Conservation (phyloP, 78 protist species). For the Speleostelium caveatum region DNA sequence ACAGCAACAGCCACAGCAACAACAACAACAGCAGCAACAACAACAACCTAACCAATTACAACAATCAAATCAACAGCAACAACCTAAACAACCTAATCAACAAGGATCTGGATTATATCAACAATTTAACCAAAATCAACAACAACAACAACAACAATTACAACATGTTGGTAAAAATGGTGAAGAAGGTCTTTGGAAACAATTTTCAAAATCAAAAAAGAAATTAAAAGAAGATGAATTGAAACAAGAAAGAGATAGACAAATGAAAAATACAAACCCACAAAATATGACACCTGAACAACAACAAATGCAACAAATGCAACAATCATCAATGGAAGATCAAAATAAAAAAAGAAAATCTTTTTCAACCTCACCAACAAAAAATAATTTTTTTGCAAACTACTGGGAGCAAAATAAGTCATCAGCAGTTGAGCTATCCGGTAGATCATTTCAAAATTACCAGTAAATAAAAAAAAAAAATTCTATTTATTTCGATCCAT, state of each 20-base stretch:
- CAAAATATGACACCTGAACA: not conserved
- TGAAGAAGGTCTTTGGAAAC: conserved; percentile 10
- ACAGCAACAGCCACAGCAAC: not conserved
- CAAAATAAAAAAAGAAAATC: not conserved
- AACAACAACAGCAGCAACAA: not conserved
- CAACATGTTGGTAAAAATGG: not conserved
- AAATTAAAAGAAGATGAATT: conserved; percentile 44
- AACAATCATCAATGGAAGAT: not conserved
- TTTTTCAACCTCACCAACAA: not conserved
- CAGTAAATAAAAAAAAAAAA: too few species aligned
- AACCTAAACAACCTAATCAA: not conserved
- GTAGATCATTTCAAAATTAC: conserved; percentile 4
- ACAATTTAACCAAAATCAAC: conserved; percentile 14
- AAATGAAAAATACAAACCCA: conserved; percentile 30
- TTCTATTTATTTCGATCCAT: too few species aligned
- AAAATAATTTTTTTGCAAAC: not conserved
- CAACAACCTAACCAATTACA: not conserved
- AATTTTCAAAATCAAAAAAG: conserved; percentile 18
- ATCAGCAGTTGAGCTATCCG: conserved; percentile 4
- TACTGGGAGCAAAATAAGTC: conserved; percentile 28
- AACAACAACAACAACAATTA: conserved; percentile 6
- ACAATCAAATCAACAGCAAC: not conserved
- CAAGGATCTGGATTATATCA: conserved; percentile 30
- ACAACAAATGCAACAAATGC: not conserved
- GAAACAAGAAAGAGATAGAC: conserved; percentile 33